Percentiles rank a stretch among this genome's conserved stretches.
Conservation (phyloP, 1,284 basidiomycete species). For the Xerocomus nothofagi region DNA sequence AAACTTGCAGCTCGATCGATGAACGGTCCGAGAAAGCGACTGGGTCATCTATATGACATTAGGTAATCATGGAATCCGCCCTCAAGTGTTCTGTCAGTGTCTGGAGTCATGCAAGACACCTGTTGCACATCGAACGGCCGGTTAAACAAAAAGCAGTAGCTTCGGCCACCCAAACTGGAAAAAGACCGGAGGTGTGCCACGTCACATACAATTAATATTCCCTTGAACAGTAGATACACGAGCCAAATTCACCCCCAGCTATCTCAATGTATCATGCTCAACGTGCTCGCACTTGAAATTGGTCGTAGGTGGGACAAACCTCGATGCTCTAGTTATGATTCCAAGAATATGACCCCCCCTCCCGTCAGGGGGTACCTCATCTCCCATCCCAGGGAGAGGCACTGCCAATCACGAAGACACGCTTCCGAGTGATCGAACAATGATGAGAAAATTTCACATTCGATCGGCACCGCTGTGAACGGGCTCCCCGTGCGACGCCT, state of each 20-base stretch:
- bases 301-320: neutral
- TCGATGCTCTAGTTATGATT: neutral
- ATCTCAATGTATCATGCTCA: neutral
- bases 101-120: neutral
- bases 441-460: neutral
- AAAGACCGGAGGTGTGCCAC: neutral
- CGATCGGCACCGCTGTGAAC: neutral
- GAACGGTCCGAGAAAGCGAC: no score
- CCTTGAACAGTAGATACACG: neutral
- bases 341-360: neutral
- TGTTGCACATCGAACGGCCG: neutral
- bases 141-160: neutral
- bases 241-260: neutral
- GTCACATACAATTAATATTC: no score
- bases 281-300: neutral
- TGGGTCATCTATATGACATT: no score
- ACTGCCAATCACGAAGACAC: neutral
- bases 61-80: no score
- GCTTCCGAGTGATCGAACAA: neutral
- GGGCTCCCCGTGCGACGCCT: neutral
- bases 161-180: no score
- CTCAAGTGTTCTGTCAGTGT: no score
- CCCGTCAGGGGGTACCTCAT: neutral
- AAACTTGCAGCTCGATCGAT: no score
- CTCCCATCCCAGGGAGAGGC: neutral